Conservation (phyloP, 306 rosid species). For the Gastrolobium bilobum region DNA sequence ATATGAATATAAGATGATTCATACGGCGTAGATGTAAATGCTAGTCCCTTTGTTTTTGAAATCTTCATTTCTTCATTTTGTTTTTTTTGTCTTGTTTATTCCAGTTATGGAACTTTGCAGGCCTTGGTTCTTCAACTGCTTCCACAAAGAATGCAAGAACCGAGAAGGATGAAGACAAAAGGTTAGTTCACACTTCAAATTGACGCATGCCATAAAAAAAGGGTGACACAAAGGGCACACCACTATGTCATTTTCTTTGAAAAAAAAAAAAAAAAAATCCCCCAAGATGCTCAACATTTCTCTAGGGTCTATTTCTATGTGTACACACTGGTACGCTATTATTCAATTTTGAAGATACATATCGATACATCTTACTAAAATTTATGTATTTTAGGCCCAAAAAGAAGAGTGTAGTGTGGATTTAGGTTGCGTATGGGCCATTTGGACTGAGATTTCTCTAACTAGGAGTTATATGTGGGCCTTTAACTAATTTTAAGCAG, state of each 20-base stretch:
- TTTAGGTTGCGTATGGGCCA: not conserved
- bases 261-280: too few species aligned
- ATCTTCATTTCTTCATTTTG: not conserved
- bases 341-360: too few species aligned
- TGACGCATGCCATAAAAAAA: not conserved
- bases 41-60: conserved; percentile 12
- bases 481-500: not conserved
- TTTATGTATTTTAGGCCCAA: too few species aligned
- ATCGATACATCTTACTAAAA: too few species aligned
- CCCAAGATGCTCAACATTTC: too few species aligned
- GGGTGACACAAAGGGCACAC: not conserved
- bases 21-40: conserved; percentile 66
- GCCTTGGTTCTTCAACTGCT: conserved; percentile 59
- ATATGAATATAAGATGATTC: conserved; percentile 46
- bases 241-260: not conserved
- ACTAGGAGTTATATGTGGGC: not conserved
- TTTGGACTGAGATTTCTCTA: not conserved
- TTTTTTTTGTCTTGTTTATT: not conserved
- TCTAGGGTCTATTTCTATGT: too few species aligned
- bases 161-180: conserved; percentile 60
- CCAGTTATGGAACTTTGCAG: conserved; percentile 50
- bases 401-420: too few species aligned
- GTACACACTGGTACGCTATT: too few species aligned
- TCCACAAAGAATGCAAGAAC: conserved; percentile 50
- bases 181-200: conserved; percentile 53